Conservation (phyloP, 1,284 basidiomycete species). For the Pholiota adiposa region DNA sequence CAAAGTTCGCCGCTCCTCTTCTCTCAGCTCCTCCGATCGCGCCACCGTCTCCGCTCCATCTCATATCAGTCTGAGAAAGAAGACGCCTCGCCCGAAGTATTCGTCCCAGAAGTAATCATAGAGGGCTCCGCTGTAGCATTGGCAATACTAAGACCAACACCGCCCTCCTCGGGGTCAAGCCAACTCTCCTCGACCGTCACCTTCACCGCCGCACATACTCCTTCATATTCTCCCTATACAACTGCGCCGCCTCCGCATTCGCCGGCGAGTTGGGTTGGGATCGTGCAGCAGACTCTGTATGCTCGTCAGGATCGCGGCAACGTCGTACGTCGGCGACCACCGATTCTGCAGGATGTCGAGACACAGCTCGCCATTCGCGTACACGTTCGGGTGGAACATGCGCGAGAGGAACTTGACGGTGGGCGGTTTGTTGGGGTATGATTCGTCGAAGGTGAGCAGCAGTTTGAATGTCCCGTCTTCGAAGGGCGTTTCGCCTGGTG, state of each 20-base stretch:
- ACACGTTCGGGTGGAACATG: conserved; percentile 99
- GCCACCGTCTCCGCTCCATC: no score
- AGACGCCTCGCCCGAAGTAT: conserved; percentile 1
- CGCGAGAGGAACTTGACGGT: conserved; percentile 96
- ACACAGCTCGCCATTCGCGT: conserved; percentile 97
- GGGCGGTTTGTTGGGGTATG: conserved; percentile 98
- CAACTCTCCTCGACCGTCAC: conserved; percentile 91
- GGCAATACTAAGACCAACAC: conserved; percentile 33
- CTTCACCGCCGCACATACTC: conserved; percentile 95
- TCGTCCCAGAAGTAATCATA: conserved; percentile 25
- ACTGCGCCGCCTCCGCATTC: conserved; percentile 95
- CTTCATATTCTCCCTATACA: conserved; percentile 98
- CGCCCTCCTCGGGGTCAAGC: conserved; percentile 81
- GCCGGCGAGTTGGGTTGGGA: conserved; percentile 97
- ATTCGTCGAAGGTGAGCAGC: conserved; percentile 94
- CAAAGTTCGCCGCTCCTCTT: neutral
- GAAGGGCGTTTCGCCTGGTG: conserved; percentile 96
- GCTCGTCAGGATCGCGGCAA: conserved; percentile 95
- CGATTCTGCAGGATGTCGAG: conserved; percentile 98
- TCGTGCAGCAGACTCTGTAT: conserved; percentile 97
- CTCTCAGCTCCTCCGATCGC: no score
- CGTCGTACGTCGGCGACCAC: conserved; percentile 98
- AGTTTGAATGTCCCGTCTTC: conserved; percentile 99
- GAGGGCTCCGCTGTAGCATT: conserved; percentile 57
- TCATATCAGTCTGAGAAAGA: neutral